Base-by-base conservation (phyloP, 306 rosid genomes). In the Coriaria nepalensis region DNA sequence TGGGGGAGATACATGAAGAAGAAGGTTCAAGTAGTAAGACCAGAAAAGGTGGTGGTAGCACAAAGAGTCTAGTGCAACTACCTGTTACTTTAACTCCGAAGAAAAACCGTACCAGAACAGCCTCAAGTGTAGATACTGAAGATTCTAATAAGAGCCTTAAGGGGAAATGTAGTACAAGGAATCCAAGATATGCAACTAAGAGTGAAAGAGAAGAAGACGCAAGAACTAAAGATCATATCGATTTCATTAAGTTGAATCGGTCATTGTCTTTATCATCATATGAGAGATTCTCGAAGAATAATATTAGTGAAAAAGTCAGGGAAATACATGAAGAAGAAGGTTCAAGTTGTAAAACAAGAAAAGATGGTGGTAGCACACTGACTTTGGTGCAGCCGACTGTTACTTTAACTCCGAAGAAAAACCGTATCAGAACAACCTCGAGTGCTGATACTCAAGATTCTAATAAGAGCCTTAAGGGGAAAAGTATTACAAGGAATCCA, bases 261-360 rank as follows among this genome's bases (percentile, higher is more conserved):
- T 50, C 70, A 42, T 58, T 60, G 33, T 46, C 68, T 50, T 53
- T 62, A 60, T 40, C 66, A 9, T 36, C 60, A 10, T 43, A 7
- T 46, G 70, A 56, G 48, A 68, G 55, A 69, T 59, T 12, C 68
- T 66, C 45, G 58, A 51, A 73, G 62, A 62, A 47, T 52, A 68
- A 45, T n/a, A n/a, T n/a, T n/a, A n/a, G n/a, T n/a, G n/a, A n/a
- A n/a, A n/a, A n/a, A n/a, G n/a, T n/a, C n/a, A n/a, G n/a, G n/a
- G n/a, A n/a, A n/a, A n/a, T n/a, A n/a, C n/a, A n/a, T n/a, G n/a
- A n/a, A n/a, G n/a, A n/a, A n/a, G n/a, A n/a, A n/a, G n/a, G n/a
- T n/a, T n/a, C n/a, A n/a, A n/a, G n/a, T n/a, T n/a, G n/a, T n/a
- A n/a, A n/a, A n/a, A n/a, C n/a, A n/a, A n/a, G n/a, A n/a, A n/a